phyloP scores from a whole-genome alignment of 2,329 filamentous ascomycete genomes.

The Fusarium robinianum region DNA sequence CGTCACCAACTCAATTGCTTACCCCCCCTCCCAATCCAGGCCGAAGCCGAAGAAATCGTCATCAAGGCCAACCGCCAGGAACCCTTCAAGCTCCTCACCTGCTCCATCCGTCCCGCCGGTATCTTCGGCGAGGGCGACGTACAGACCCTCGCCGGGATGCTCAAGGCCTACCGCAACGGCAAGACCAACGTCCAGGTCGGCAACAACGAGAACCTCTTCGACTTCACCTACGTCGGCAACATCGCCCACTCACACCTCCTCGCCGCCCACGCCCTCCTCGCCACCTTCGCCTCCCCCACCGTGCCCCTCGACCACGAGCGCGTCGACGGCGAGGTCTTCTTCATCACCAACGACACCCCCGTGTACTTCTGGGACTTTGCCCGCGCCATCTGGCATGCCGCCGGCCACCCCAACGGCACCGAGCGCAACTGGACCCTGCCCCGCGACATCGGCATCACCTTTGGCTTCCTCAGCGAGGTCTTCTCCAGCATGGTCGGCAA shows the following conservation, averaged over 20 bases:
- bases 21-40: conserved; percentile 46
- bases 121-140: conserved; percentile 92
- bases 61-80: conserved; percentile 71
- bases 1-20: conserved; percentile 3
- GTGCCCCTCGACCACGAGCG: conserved; percentile 71
- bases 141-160: conserved; percentile 72
- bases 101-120: conserved; percentile 80
- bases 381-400: conserved; percentile 72
- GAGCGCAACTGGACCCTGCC: conserved; percentile 60
- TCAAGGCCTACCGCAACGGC: conserved; percentile 69
- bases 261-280: conserved; percentile 73
- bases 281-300: conserved; percentile 58
- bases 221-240: conserved; percentile 68
- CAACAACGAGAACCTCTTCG: conserved; percentile 64
- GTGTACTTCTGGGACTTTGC: conserved; percentile 92
- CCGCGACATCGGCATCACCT: conserved; percentile 53
- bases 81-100: conserved; percentile 69
- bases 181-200: conserved; percentile 83
- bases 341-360: conserved; percentile 87
- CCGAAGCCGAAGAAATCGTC: conserved; percentile 80
- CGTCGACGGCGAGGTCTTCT: conserved; percentile 84
- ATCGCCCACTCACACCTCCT: conserved; percentile 80
- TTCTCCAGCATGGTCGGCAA: conserved; percentile 54
- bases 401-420: conserved; percentile 57
- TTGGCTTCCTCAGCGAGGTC: conserved; percentile 60